These are phyloP conservation scores for Nakataea oryzae DNA, from an alignment of 2,329 filamentous ascomycete species.

Conservation along the genomic window DNA sequence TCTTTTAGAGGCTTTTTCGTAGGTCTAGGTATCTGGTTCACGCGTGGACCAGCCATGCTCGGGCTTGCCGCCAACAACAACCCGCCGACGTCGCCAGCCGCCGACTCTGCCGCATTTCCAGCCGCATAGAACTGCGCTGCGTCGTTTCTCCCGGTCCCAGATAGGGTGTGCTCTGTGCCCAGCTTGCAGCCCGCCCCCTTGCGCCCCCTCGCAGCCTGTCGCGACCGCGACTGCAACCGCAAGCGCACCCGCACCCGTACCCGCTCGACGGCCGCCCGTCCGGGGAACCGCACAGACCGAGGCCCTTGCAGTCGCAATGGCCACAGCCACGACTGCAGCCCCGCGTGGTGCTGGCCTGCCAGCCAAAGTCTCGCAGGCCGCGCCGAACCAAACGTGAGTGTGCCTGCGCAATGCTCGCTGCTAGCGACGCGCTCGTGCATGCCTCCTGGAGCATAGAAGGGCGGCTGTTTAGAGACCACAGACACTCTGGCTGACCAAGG, in stretches of 20 bases:
- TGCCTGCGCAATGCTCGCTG: background rate
- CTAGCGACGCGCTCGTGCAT: too few species aligned
- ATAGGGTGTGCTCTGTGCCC: background rate
- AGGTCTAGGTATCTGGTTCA: too few species aligned
- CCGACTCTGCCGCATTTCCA: too few species aligned
- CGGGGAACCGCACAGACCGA: too few species aligned
- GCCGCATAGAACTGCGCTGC: background rate
- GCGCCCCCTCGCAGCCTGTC: background rate
- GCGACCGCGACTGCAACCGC: background rate
- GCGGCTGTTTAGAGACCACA: background rate
- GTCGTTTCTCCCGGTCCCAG: background rate
- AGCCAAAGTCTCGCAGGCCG: constrained; percentile 37
- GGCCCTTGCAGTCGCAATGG: constrained; percentile 17
- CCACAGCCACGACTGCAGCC: constrained; percentile 18
- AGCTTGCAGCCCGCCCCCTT: too few species aligned
- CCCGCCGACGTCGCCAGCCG: background rate
- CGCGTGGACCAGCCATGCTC: too few species aligned
- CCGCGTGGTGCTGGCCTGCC: constrained; percentile 17
- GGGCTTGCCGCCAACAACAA: background rate
- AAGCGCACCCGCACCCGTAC: too few species aligned
- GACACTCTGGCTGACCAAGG: too few species aligned
- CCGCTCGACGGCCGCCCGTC: background rate
- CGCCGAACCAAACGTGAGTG: constrained; percentile 68
- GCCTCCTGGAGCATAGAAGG: background rate
- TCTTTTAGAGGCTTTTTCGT: too few species aligned